Conservation (phyloP, 2,329 filamentous ascomycete species). For the Cryoendolithus antarcticus region DNA sequence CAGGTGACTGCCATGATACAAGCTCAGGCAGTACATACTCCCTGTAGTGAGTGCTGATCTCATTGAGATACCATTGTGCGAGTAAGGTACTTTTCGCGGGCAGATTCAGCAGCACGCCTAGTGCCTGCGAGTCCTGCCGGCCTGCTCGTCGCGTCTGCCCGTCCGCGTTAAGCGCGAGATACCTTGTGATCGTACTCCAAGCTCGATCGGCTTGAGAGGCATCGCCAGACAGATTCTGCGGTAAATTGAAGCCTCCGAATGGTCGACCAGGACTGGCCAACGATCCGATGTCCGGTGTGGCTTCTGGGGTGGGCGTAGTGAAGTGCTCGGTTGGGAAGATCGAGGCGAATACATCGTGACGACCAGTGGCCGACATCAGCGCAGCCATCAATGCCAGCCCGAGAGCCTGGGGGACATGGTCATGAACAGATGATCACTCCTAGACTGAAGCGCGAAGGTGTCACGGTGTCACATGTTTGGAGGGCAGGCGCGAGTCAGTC, state of each 20-base stretch:
- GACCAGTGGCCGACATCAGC: too few relatives aligned
- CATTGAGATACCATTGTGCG: constrained; percentile 34
- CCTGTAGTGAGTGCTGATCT: constrained; percentile 32
- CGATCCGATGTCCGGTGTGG: constrained; percentile 31
- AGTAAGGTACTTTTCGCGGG: constrained; percentile 7
- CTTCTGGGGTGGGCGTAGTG: constrained; percentile 32
- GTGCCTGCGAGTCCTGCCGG: constrained; percentile 6
- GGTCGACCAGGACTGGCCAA: constrained; percentile 26
- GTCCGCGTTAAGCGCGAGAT: constrained; percentile 14
- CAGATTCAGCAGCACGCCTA: constrained; percentile 8
- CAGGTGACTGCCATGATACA: constrained; percentile 14
- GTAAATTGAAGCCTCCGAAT: constrained; percentile 28
- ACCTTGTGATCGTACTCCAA: constrained; percentile 37
- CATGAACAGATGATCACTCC: too few relatives aligned
- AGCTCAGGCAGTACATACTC: constrained; percentile 15
- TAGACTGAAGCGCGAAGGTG: too few relatives aligned
- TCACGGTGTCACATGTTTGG: too few relatives aligned
- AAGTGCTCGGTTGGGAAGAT: constrained; percentile 33
- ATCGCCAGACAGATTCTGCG: constrained; percentile 25
- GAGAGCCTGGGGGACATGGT: too few relatives aligned
- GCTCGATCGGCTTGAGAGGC: constrained; percentile 26
- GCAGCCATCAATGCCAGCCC: too few relatives aligned
- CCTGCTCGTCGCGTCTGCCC: constrained; percentile 2
- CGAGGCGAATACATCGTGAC: constrained; percentile 26
- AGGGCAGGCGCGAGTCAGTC: too few relatives aligned